phyloP scores from a whole-genome alignment of 805 yeast species.

The Candida incommunis region DNA sequence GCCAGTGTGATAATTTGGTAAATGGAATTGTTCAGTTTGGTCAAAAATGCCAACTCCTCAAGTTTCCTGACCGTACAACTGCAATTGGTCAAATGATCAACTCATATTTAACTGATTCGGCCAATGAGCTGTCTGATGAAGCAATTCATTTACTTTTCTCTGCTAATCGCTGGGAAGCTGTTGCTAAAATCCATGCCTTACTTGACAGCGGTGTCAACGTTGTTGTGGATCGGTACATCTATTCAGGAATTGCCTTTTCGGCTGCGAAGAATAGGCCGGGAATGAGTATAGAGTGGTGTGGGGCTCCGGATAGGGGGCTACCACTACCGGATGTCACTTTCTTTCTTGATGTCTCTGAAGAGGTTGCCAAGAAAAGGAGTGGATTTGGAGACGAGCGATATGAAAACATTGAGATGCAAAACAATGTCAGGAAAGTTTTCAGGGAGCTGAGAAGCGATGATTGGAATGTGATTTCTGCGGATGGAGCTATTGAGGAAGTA shows the following conservation, averaged over 20 bases:
- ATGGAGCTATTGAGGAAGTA: conserved; percentile 46
- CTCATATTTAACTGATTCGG: conserved; percentile 37
- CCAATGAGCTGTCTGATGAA: conserved; percentile 50
- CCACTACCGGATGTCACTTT: conserved; percentile 77
- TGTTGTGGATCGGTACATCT: conserved; percentile 75
- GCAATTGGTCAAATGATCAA: conserved; percentile 69
- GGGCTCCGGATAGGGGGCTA: conserved; percentile 66
- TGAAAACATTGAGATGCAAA: conserved; percentile 63
- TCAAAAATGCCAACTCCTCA: conserved; percentile 36
- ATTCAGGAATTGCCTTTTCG: conserved; percentile 88
- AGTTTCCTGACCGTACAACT: conserved; percentile 84
- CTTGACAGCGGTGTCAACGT: conserved; percentile 43
- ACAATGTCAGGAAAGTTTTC: conserved; percentile 51
- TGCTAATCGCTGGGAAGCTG: conserved; percentile 90
- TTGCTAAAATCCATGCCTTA: conserved; percentile 28
- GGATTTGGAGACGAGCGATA: conserved; percentile 95
- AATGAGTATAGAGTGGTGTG: conserved; percentile 62
- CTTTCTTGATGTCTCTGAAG: conserved; percentile 49
- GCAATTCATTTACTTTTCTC: conserved; percentile 78
- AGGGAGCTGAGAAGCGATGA: conserved; percentile 18
- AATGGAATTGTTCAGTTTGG: conserved; percentile 16
- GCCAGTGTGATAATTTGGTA: conserved; percentile 44
- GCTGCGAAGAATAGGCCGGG: conserved; percentile 51
- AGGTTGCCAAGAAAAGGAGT: conserved; percentile 34
- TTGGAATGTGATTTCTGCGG: conserved; percentile 45